Base-by-base conservation (phyloP, 2,329 filamentous ascomycete species). In the Colletotrichum echinochloae region DNA sequence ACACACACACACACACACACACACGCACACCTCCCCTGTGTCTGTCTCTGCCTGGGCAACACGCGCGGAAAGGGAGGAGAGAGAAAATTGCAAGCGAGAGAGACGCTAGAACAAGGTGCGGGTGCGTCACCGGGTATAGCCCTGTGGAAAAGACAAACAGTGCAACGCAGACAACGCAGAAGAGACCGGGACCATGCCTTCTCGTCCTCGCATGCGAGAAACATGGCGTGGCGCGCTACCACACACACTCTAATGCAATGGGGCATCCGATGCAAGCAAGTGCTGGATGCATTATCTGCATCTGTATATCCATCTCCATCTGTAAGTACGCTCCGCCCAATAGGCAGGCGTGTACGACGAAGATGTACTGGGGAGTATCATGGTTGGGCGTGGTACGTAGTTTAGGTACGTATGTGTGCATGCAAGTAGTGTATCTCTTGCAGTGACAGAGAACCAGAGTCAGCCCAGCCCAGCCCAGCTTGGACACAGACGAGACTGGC, bases 221-320 rank as follows among this genome's bases (percentile, higher is more conserved):
- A 33, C 39, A 33, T 48, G 20, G 57, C 30, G 30, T 44, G 37
- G 55, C 26, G 35, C 23, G 14, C 18, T n/a, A 44, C 30, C 8
- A 33, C 30, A 37, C 44, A n/a, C 35, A 48, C 41, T 33, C 28
- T 49, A 35, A 35, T 60, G 57, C 57, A 60, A 41, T 44, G 41
- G 41, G 14, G 41, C 57, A 35, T 60, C 49, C 20, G 60, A 63
- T 63, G 60, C 60, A 51, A 51, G 44, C 28, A 54, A 54, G 51
- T 61, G 59, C 57, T 48, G 57, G 41, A 49, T 65, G 66, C 66
- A 65, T 66, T 39, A 62, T 46, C 30, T 63, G 59, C 46, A 60
- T 41, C 62, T 49, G 55, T 55, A 65, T 23, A 39, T 55, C 26
- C 37, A 54, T 59, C 26, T 68, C 37, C 35, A 62, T 57, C 41